Base-by-base conservation (phyloP, 1,284 basidiomycete species). In the Ganoderma meredithae region DNA sequence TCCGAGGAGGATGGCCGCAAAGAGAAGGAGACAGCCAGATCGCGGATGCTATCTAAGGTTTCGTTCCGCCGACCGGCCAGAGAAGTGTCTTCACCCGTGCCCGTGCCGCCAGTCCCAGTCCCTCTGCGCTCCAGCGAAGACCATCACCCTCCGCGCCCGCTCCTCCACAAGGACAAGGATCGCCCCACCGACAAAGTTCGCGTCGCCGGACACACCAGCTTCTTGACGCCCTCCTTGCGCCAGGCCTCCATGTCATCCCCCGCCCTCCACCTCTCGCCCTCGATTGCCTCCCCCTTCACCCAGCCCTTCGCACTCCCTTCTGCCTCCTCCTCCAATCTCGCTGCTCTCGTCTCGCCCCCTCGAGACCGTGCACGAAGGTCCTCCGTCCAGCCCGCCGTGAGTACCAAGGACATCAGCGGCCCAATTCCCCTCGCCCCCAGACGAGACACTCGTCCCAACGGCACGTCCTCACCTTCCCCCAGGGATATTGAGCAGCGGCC, bases 191-290 rank as follows among this genome's bases (percentile, higher is more conserved):
- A 79, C 70, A 75, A 73, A 69, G 79, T 79, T 73, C 83, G 84
- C 74, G 79, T 81, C 69, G 85, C 86, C 66, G 89, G 87, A 64
- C 83, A 83, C 75, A 84, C 86, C 64, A 84, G 82, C 75, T 91
- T 86, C 80, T 80, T 84, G 72, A 84, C 87, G 62, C 91, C 90
- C 63, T 90, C 89, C 63, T 78, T 92, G 70, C 85, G 88, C 67
- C 85, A 86, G 71, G 91, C 86, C 63, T 91, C 91, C 62, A 84
- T 90, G 82, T 93, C 91, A 69, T 91, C 91, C 33, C 91, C 91
- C 66, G 84, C 88, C 36, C 78, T 93, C 64, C 88, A 89, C 74
- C 81, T 89, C 66, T 85, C 84, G 59, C 85, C 87, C 60, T 80
- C 84, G 43, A 75, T 84, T 66, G 83, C 85, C 65, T 85, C 86